phyloP scores from a whole-genome alignment of 2,329 filamentous ascomycete genomes.

The Ophiobolus disseminans region DNA sequence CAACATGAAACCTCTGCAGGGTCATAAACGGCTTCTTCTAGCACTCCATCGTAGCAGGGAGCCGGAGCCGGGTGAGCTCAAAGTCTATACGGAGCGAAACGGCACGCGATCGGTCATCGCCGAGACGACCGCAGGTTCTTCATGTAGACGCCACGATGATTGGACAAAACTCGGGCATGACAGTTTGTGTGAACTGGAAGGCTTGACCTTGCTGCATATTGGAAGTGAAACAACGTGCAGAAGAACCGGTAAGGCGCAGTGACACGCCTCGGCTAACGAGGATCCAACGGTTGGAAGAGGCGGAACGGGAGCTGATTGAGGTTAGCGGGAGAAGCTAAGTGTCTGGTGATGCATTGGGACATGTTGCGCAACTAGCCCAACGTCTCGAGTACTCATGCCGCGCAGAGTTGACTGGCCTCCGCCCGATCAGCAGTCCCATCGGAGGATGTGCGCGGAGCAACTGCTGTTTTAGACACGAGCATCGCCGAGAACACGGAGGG shows the following conservation, averaged over 20 bases:
- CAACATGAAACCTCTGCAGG: no score
- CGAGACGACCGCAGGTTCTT: neutral
- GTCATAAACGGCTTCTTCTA: no score
- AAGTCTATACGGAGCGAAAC: neutral
- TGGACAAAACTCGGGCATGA: neutral
- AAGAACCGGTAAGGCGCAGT: neutral
- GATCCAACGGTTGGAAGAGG: neutral
- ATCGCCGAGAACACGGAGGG: slow-evolving; percentile 4
- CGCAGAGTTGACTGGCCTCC: neutral
- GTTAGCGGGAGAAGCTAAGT: neutral
- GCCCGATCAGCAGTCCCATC: neutral
- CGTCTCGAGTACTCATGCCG: neutral
- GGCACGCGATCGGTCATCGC: neutral
- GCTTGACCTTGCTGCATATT: neutral
- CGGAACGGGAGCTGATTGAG: neutral
- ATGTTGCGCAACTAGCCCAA: neutral
- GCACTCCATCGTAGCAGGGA: no score
- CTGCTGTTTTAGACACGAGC: no score
- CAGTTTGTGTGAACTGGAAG: neutral
- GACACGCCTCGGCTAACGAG: neutral
- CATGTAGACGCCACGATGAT: neutral
- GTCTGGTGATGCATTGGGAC: neutral
- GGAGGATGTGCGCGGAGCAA: neutral
- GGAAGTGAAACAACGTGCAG: neutral
- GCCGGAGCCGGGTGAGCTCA: neutral